A percentile compares a stretch with the other conserved stretches of the same genome.
These are phyloP conservation scores for Chaetomium sp. DNA, from an alignment of 2,329 filamentous ascomycete species.

Conservation along the genomic window DNA sequence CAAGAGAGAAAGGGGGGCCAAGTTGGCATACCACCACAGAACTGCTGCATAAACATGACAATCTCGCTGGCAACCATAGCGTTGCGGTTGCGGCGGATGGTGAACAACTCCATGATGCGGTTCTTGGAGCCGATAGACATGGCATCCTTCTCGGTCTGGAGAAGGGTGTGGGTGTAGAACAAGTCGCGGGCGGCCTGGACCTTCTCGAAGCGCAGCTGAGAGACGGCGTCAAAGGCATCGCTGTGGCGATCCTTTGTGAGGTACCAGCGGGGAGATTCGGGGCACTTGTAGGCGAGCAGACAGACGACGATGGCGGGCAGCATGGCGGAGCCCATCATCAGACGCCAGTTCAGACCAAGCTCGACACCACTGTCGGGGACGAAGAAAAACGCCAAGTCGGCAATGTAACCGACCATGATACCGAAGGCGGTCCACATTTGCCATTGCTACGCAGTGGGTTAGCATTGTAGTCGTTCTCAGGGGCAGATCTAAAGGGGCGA, in stretches of 20 bases:
- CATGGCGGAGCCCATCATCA: constrained; percentile 70
- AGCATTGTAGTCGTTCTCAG: background rate
- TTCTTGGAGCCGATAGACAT: constrained; percentile 51
- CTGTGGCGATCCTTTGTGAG: constrained; percentile 50
- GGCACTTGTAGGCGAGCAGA: constrained; percentile 49
- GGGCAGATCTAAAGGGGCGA: background rate
- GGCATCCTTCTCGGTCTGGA: constrained; percentile 58
- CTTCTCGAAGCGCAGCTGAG: constrained; percentile 51
- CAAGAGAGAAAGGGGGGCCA: too few relatives aligned
- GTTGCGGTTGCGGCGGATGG: constrained; percentile 62
- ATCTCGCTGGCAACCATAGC: constrained; percentile 62
- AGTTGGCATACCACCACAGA: constrained; percentile 41
- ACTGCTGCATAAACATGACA: constrained; percentile 69
- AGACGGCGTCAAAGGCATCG: constrained; percentile 52
- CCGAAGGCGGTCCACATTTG: constrained; percentile 50
- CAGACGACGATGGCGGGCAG: constrained; percentile 62
- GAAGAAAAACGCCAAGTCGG: constrained; percentile 63
- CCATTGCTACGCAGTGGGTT: constrained; percentile 38
- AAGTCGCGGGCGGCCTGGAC: constrained; percentile 59
- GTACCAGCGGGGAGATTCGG: constrained; percentile 55
- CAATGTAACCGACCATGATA: constrained; percentile 61
- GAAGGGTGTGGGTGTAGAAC: constrained; percentile 59
- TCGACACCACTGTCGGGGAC: constrained; percentile 55
- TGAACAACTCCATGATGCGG: constrained; percentile 59
- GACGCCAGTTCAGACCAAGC: constrained; percentile 63